Conservation (phyloP, 1,284 basidiomycete genomes). For the Rhodotorula sp. region DNA sequence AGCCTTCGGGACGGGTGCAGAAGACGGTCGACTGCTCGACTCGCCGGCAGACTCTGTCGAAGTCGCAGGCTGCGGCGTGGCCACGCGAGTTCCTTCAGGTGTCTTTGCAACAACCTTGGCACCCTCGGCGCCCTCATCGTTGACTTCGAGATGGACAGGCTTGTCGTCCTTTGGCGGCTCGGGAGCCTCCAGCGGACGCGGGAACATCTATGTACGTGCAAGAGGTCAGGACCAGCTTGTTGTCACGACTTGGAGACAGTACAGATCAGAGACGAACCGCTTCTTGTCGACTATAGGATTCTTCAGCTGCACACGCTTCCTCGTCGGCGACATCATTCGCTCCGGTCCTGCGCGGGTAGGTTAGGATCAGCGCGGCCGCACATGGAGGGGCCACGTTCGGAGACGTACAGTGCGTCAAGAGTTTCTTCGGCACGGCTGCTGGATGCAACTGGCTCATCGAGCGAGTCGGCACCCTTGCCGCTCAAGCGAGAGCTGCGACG, state of each 20-base stretch:
- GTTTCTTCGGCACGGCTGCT: conserved; percentile 27
- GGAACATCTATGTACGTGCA: conserved; percentile 46
- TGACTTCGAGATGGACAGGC: conserved; percentile 72
- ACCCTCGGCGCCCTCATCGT: conserved; percentile 65
- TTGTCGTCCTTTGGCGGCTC: conserved; percentile 61
- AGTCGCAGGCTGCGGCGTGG: conserved; percentile 67
- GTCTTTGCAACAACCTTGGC: conserved; percentile 91
- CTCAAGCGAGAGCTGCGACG: conserved; percentile 79
- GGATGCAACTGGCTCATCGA: conserved; percentile 27
- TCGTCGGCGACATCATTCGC: neutral
- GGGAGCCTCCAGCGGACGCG: conserved; percentile 59
- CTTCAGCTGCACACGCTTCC: conserved; percentile 1
- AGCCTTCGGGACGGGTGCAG: conserved; percentile 22
- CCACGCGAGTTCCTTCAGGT: conserved; percentile 88
- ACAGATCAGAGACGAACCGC: neutral
- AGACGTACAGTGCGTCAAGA: conserved; percentile 34
- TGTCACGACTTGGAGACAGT: neutral
- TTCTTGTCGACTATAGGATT: neutral
- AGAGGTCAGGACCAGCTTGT: neutral
- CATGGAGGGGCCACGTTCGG: conserved; percentile 26
- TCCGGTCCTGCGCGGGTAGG: conserved; percentile 27
- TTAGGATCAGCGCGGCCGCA: too few relatives aligned
- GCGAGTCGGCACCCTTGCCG: conserved; percentile 59
- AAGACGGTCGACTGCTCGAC: conserved; percentile 41
- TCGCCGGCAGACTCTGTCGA: conserved; percentile 22